Base-by-base conservation (phyloP, 2,329 filamentous ascomycete species). In the Sporothrix globosa region DNA sequence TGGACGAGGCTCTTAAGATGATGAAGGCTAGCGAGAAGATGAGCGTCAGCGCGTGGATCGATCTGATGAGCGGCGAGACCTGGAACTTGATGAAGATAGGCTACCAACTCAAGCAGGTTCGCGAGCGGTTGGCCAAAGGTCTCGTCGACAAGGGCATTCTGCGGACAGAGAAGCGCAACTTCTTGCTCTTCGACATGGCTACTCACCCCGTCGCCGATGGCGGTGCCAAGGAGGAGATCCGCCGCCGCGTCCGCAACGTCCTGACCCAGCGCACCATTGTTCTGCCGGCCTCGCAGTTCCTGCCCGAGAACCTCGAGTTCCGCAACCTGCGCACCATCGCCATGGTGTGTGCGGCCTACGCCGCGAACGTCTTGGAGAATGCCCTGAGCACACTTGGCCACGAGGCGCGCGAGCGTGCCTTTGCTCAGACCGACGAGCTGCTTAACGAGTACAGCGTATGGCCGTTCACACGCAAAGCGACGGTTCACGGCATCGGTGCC, bases 51-150 rank as follows among this genome's bases (percentile, higher is more conserved):
- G 92, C 93, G 60, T 99, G 96, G 96, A 98, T 99, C 80, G 96
- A 99, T 81, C 85, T 99, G 75, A 95, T 99, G 93, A 97, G 94
- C 81, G 96, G 96, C 80, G 96, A 99, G 82, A 99, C 96, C 69
- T 99, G 96, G 96, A 99, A 99, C 80, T 84, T 99, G 74, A 98
- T 99, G 96, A 99, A 99, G 86, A 99, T 99, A 77, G 96, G 96
- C 80, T 99, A 99, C 82, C 96, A 99, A 84, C 87, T 99, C 76
- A 99, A 99, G 84, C 96, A 99, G 86, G 96, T 99, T 71, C 93
- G 96, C 79, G 96, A 99, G 84, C 92, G 96, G 71, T 87, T 99
- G 70, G 95, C 94, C 78, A 99, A 99, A 83, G 96, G 96, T 46
- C 88, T 99, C 60, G 96, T 99, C 74, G 96, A 99, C 84, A 99